Percentiles rank a stretch among this genome's conserved stretches.
Conservation (phyloP, 306 rosid species). For the Vigna radiata region DNA sequence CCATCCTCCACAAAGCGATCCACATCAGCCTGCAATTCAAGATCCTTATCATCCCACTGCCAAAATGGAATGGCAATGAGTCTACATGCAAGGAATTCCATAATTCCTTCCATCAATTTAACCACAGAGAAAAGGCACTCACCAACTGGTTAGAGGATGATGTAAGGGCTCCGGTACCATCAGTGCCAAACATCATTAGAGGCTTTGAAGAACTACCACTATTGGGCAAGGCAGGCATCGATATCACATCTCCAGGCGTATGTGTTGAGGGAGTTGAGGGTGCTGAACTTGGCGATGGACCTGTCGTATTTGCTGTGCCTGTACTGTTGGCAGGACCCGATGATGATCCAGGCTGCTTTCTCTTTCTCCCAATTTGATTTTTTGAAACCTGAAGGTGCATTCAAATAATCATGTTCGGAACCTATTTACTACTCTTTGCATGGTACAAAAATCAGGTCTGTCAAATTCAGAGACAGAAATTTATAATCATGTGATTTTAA, state of each 20-base stretch:
- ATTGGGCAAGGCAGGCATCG: slow-evolving; percentile 94
- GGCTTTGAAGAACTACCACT: slow-evolving; percentile 91
- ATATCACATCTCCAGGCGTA: slow-evolving; percentile 96
- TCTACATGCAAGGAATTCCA: slow-evolving; percentile 62
- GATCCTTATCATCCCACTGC: slow-evolving; percentile 99
- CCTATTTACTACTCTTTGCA: slow-evolving; percentile 26
- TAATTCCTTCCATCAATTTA: slow-evolving; percentile 58
- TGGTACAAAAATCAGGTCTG: background rate
- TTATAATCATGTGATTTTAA: slow-evolving; percentile 10
- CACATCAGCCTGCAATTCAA: slow-evolving; percentile 99
- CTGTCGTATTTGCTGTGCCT: slow-evolving; percentile 96
- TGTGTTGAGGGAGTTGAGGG: slow-evolving; percentile 99
- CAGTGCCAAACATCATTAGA: slow-evolving; percentile 80
- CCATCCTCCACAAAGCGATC: slow-evolving; percentile 98
- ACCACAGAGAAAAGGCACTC: slow-evolving; percentile 50
- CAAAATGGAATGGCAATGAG: slow-evolving; percentile 96
- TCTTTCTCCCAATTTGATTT: slow-evolving; percentile 95
- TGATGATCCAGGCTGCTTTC: slow-evolving; percentile 96
- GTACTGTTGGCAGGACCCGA: slow-evolving; percentile 99
- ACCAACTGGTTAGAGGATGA: slow-evolving; percentile 97
- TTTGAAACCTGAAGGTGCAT: slow-evolving; percentile 79
- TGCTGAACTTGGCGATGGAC: slow-evolving; percentile 98
- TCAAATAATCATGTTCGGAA: slow-evolving; percentile 54
- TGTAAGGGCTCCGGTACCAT: slow-evolving; percentile 84
- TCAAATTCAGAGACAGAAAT: slow-evolving; percentile 28